Conservation (phyloP, 2,329 filamentous ascomycete genomes). For the Chalaropsis thielavioides region DNA sequence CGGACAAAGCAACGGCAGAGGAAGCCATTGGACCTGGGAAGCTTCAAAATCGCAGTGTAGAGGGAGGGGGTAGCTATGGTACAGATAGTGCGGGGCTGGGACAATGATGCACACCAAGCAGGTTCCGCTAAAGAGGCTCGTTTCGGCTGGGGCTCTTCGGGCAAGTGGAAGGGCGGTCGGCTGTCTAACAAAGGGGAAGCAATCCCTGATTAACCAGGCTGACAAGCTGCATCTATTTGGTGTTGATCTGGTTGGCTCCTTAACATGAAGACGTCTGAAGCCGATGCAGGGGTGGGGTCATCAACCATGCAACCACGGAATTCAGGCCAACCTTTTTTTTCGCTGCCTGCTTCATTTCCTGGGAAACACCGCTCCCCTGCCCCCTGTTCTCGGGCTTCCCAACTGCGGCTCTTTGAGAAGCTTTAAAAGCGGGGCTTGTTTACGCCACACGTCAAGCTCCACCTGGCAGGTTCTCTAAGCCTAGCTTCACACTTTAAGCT, state of each 20-base stretch:
- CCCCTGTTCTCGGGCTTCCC: not conserved
- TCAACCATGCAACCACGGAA: slow-evolving; percentile 9
- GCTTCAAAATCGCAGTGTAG: not conserved
- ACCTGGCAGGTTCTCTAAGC: not conserved
- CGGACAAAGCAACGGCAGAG: not conserved
- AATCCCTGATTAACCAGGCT: not conserved
- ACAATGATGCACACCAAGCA: not conserved
- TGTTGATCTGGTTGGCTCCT: not conserved
- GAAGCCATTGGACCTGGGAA: not conserved
- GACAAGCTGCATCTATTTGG: not conserved
- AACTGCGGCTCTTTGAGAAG: slow-evolving; percentile 9
- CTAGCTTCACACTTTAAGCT: not conserved
- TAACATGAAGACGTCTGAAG: not conserved
- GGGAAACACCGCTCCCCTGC: too few species aligned
- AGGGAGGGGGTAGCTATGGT: not conserved
- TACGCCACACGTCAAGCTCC: slow-evolving; percentile 2
- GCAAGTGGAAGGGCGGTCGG: not conserved
- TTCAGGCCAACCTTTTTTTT: slow-evolving; percentile 10
- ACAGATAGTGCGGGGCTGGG: not conserved
- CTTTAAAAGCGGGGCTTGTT: not conserved
- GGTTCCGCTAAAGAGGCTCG: not conserved
- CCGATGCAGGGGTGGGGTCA: not conserved
- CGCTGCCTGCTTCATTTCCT: too few species aligned
- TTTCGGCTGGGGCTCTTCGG: not conserved
- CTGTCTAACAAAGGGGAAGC: not conserved